A percentile compares a stretch with the other conserved stretches of the same genome.
Conservation (phyloP, 805 yeast genomes). For the Hanseniaspora lachancei region DNA sequence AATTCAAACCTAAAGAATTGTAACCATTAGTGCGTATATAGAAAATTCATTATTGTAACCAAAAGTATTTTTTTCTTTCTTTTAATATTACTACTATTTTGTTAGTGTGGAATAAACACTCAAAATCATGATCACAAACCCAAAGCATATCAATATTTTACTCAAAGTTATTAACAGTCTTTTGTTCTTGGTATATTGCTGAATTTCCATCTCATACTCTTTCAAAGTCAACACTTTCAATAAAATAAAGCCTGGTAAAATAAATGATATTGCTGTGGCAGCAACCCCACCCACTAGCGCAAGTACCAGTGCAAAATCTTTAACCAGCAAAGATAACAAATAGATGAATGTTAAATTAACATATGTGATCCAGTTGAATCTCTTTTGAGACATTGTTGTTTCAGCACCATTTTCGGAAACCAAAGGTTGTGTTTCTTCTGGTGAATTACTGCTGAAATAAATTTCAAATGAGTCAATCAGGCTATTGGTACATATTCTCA, state of each 20-base stretch:
- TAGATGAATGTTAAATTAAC: constrained; percentile 39
- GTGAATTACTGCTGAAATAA: neutral
- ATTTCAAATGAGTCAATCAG: constrained; percentile 37
- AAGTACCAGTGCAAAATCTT: constrained; percentile 65
- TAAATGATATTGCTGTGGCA: constrained; percentile 80
- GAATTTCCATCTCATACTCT: constrained; percentile 21
- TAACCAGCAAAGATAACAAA: constrained; percentile 48
- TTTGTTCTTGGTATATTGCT: constrained; percentile 18
- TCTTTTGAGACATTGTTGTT: constrained; percentile 17
- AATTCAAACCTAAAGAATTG: neutral
- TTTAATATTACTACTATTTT: neutral
- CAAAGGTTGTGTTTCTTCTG: neutral
- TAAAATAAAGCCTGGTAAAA: constrained; percentile 79
- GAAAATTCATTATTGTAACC: neutral
- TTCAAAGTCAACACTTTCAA: constrained; percentile 43
- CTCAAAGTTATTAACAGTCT: constrained; percentile 28
- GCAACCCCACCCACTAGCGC: constrained; percentile 91
- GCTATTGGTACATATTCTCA: constrained; percentile 60
- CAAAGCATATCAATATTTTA: constrained; percentile 50
- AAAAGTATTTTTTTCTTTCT: neutral
- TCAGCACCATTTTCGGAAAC: neutral
- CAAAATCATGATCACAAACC: constrained; percentile 54
- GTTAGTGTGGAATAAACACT: constrained; percentile 36
- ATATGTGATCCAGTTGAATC: constrained; percentile 33
- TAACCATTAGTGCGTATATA: neutral